A percentile compares a stretch with the other conserved stretches of the same genome.
Evolutionary conservation across 768 basidiomycete genomes (phyloP).

Genomic region (Suillus spraguei): DNA sequence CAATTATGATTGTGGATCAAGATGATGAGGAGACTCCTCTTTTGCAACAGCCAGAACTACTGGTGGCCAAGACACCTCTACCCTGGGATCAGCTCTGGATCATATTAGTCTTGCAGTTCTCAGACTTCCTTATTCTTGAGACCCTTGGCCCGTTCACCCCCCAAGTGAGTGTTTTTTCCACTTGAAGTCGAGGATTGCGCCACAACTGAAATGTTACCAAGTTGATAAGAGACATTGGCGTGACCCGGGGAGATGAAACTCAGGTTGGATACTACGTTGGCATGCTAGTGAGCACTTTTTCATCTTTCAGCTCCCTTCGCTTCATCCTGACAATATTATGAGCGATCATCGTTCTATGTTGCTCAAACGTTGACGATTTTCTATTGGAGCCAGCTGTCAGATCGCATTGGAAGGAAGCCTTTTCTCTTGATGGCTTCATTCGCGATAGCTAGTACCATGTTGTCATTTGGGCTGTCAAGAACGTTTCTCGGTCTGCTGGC

Average conservation of each 20-base stretch:
- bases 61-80: background rate
- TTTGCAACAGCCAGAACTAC: background rate
- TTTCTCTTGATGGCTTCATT: too few relatives aligned
- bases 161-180: background rate
- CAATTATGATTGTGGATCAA: background rate
- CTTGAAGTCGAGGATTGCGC: background rate
- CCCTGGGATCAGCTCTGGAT: background rate
- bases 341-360: too few relatives aligned
- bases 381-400: too few relatives aligned
- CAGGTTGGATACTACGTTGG: background rate
- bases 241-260: background rate
- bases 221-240: background rate
- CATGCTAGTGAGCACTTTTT: background rate
- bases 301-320: too few relatives aligned
- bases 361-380: too few relatives aligned
- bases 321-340: too few relatives aligned
- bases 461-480: too few relatives aligned
- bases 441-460: too few relatives aligned
- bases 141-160: background rate
- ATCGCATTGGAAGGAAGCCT: too few relatives aligned
- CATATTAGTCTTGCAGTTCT: background rate
- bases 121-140: background rate
- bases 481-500: too few relatives aligned
- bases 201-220: background rate
- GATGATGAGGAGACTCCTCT: background rate